A percentile compares a stretch with the other conserved stretches of the same genome.
Evolutionary conservation across 176 grass and related monocot species (phyloP).

Genomic region (Puccinellia tenuiflora): DNA sequence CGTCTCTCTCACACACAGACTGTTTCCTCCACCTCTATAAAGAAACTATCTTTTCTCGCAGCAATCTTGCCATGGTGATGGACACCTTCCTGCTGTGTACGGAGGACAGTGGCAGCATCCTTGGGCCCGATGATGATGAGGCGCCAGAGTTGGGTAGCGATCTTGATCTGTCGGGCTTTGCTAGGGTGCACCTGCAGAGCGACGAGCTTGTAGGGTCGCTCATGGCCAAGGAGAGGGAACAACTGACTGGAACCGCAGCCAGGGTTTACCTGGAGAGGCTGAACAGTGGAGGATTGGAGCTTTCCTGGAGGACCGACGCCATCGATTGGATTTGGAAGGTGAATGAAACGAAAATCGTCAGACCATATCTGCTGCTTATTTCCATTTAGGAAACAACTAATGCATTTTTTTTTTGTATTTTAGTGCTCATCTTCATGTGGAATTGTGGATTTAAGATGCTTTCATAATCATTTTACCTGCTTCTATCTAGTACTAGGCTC

Average conservation of each 20-base stretch:
- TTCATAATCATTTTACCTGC: background rate
- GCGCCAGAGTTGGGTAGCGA: background rate
- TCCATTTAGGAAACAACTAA: conserved; percentile 6
- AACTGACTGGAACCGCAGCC: conserved; percentile 17
- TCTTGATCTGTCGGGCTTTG: background rate
- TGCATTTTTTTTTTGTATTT: background rate
- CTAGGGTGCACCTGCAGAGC: conserved; percentile 39
- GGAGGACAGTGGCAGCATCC: conserved; percentile 44
- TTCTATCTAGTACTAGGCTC: background rate
- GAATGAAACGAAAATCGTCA: background rate
- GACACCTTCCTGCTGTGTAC: conserved; percentile 48
- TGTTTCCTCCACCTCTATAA: no score
- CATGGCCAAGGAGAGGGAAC: conserved; percentile 61
- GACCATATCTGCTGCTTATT: background rate
- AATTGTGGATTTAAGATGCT: background rate
- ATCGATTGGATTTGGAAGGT: conserved; percentile 91
- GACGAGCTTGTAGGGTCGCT: conserved; percentile 46
- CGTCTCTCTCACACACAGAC: no score
- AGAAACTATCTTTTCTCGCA: background rate
- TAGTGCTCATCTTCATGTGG: background rate
- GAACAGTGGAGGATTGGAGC: conserved; percentile 41
- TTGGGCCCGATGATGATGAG: conserved; percentile 30
- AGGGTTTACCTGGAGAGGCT: conserved; percentile 49
- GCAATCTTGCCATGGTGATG: conserved; percentile 30
- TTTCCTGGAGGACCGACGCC: conserved; percentile 47